phyloP scores from a whole-genome alignment of 306 rosid genomes.

The Vigna nakashimae region DNA sequence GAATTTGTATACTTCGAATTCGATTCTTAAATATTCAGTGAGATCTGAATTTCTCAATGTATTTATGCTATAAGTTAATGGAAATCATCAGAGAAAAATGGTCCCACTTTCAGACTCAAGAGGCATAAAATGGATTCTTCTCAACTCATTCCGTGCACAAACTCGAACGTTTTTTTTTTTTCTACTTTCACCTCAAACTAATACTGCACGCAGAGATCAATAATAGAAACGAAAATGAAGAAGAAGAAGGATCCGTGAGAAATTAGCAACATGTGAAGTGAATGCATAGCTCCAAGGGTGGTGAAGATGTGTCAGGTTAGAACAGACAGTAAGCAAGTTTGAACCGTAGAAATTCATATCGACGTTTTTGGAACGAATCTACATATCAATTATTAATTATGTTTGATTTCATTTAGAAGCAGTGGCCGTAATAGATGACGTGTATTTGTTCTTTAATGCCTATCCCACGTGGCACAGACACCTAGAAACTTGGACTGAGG shows the following conservation, averaged over 20 bases:
- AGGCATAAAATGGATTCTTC: background rate
- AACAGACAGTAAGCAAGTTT: constrained; percentile 16
- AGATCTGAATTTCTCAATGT: background rate
- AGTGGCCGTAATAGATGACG: constrained; percentile 42
- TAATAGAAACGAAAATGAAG: no score
- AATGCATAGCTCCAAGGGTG: constrained; percentile 18
- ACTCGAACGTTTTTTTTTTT: background rate
- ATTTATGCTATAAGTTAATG: background rate
- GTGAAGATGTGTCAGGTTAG: constrained; percentile 12
- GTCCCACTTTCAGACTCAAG: background rate
- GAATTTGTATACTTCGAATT: background rate
- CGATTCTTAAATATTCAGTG: background rate
- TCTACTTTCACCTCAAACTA: background rate
- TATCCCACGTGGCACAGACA: constrained; percentile 18
- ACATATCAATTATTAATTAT: background rate
- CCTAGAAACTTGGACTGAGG: constrained; percentile 48
- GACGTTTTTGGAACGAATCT: background rate
- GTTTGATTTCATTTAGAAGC: background rate
- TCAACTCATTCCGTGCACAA: background rate
- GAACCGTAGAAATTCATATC: constrained; percentile 36
- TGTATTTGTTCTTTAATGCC: constrained; percentile 26
- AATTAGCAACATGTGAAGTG: constrained; percentile 32
- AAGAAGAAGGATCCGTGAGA: background rate
- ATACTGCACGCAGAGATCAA: no score
- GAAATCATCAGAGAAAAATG: background rate